Evolutionary conservation across 257 asterid genomes (phyloP), one percentile per base, ranked within the genome.

Genomic region (Cynanchum wilfordii): DNA sequence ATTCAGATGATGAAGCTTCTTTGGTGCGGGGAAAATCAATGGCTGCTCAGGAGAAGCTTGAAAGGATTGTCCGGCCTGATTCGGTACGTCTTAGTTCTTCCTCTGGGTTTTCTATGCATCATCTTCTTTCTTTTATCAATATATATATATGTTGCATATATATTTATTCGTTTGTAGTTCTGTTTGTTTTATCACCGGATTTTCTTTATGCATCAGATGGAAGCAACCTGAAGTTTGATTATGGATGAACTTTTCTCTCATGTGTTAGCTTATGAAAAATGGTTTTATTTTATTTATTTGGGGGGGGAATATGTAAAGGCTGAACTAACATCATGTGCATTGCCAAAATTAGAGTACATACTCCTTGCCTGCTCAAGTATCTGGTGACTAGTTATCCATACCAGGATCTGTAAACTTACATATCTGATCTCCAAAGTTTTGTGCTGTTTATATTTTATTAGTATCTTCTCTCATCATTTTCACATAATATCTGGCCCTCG

Each of bases 1-100:
- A 94, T 16, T 94, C 98, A n/a, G 97, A 94, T 30, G 97, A 94
- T 2, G 98, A 94, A 67, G 73, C 80, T 73, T 77, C 84, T 33
- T 7, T 76, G 66, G 56, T 54, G 19, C 79, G 33, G 51, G 73
- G 76, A 30, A 84, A 84, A 70, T 68, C 83, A 71, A 80, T 78
- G 74, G 45, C 73, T 50, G 44, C 80, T 47, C 73, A 73, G 68
- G 84, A 87, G 78, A 72, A 70, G 25, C 33, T 71, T 13, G 81
- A 87, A 81, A 82, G 69, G 68, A 54, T 74, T 70, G 82, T 77
- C 68, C 76, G 87, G 47, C 42, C 79, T 16, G 87, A 82, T 70
- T 78, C 82, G 84, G 88, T 84, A 83, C 63, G 66, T 73, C 66
- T 42, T n/a, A 58, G 56, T 11, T 75, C 60, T 45, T 51, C 70